A percentile compares a stretch with the other conserved stretches of the same genome.
Evolutionary conservation across 129 eudicot genomes (phyloP).

Genomic region (Ambrosia artemisiifolia): DNA sequence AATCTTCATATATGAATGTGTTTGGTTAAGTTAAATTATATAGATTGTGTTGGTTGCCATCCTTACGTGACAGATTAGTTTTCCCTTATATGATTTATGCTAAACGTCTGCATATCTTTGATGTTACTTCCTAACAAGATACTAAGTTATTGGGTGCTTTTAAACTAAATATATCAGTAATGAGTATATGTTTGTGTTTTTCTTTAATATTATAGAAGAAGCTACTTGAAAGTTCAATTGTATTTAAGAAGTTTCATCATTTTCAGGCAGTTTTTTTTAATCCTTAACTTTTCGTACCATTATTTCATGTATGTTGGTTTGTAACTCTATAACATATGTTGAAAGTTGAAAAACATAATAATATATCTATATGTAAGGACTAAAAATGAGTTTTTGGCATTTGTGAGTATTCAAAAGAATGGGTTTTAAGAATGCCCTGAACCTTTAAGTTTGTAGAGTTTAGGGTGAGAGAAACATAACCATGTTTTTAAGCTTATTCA

Average conservation of each 20-base stretch:
- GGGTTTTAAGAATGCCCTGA: neutral
- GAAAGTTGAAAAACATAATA: neutral
- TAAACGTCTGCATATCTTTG: slow-evolving; percentile 1
- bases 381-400: neutral
- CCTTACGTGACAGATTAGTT: neutral
- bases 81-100: neutral
- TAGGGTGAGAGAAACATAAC: neutral
- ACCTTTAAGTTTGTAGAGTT: neutral
- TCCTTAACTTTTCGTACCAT: neutral
- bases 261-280: neutral
- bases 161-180: neutral
- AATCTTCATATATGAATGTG: neutral
- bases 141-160: neutral
- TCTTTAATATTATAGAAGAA: neutral
- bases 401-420: neutral
- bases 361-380: neutral
- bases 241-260: too few relatives aligned
- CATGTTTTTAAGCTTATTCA: neutral
- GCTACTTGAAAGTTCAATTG: neutral
- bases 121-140: neutral
- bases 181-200: neutral
- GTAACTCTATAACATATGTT: neutral
- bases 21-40: neutral
- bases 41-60: neutral
- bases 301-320: neutral